Evolutionary conservation across 306 rosid species (phyloP), one percentile per base, ranked within the genome.

Genomic region (Malus sieversii): DNA sequence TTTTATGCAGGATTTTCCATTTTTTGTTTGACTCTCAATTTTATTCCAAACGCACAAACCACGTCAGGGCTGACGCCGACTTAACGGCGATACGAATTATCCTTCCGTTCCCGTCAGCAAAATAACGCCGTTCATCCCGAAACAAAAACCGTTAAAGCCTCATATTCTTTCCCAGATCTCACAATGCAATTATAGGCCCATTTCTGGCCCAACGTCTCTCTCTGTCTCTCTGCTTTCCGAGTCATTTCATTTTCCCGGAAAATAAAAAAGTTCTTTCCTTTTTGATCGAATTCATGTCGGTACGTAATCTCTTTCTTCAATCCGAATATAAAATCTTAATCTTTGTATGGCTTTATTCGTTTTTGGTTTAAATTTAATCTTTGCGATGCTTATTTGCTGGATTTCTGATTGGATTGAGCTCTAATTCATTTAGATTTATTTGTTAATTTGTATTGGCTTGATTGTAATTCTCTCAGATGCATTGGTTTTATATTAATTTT

Each of bases 261-360:
- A 65, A 82, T 64, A n/a, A 80, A 42, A 80, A 71, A 42, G 65
- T 19, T 48, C 55, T 48, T 62, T 23, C 29, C 32, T n/a, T 73
- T 46, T 70, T 83, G 66, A 75, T 76, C 75, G 88, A 72, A 86
- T 90, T 91, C 87, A 94, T 94, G 97, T 90, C 98, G 97, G 98
- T 94, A 92, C 51, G 97, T 83, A 38, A 44, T 59, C 60, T 52
- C 22, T 68, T 33, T 57, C 81, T 18, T 29, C 63, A 46, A 55
- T 25, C 61, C 6, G 5, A 20, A 13, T 32, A 14, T 35, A 20
- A 33, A 33, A 1, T 33, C 35, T 33, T 33, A 33, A 33, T 1
- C 35, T 33, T 33, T 33, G 35, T 33, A 33, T 33, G 35, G 35
- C 35, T 25, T 33, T 33, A 33, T 33, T 33, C 18, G 25, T 32